Percentiles rank a stretch among this genome's conserved stretches.
Conservation (phyloP, 495 filamentous ascomycete species). For the Pyronema omphalodes region DNA sequence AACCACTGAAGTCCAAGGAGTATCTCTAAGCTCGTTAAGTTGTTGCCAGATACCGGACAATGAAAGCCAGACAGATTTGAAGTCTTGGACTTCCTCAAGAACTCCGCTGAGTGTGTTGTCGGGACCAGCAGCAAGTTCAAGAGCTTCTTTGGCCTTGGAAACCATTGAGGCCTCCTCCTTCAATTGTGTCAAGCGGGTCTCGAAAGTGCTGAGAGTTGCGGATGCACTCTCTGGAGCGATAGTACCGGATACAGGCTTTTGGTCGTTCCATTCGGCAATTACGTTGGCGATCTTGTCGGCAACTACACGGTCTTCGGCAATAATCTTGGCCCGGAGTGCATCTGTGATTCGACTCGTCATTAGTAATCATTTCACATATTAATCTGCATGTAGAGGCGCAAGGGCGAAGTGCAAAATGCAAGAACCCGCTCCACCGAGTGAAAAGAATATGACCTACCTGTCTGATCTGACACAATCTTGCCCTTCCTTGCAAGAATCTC, state of each 20-base stretch:
- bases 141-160: conserved; percentile 82
- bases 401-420: no score
- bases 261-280: conserved; percentile 70
- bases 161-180: conserved; percentile 85
- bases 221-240: conserved; percentile 77
- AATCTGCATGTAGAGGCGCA: no score
- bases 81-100: conserved; percentile 93
- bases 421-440: neutral
- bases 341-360: conserved; percentile 28
- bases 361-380: neutral
- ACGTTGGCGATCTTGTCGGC: conserved; percentile 70
- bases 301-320: conserved; percentile 81
- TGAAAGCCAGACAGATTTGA: conserved; percentile 93
- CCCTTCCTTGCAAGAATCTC: conserved; percentile 75
- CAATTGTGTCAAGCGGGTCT: conserved; percentile 59
- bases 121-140: conserved; percentile 63
- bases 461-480: conserved; percentile 89
- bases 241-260: conserved; percentile 89
- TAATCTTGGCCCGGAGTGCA: conserved; percentile 84
- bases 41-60: conserved; percentile 94
- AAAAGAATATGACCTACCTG: conserved; percentile 20
- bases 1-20: conserved; percentile 79
- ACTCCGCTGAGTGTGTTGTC: conserved; percentile 63
- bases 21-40: conserved; percentile 79
- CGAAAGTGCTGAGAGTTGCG: conserved; percentile 58